phyloP scores from a whole-genome alignment of 805 yeast species.

The Yarrowia yakushimensis region DNA sequence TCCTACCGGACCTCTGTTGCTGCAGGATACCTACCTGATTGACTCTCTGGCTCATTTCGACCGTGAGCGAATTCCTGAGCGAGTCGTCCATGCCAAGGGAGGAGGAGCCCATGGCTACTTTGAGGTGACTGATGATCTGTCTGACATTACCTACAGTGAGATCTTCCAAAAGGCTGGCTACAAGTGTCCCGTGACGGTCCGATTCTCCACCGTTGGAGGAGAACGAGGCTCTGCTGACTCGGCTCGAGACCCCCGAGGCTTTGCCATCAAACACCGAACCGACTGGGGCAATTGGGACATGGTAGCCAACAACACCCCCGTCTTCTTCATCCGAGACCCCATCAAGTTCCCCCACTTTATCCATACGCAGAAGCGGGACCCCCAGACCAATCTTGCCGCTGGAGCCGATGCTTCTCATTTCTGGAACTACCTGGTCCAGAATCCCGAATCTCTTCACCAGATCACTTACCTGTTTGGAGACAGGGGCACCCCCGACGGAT shows the following conservation, averaged over 20 bases:
- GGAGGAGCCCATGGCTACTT: constrained; percentile 87
- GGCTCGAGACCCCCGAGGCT: constrained; percentile 86
- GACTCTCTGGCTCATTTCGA: constrained; percentile 85
- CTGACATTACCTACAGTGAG: constrained; percentile 65
- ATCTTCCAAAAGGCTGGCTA: constrained; percentile 69
- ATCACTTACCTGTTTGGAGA: constrained; percentile 69
- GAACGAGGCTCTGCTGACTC: constrained; percentile 79
- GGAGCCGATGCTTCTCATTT: constrained; percentile 63
- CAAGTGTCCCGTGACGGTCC: constrained; percentile 60
- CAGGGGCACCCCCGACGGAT: constrained; percentile 76
- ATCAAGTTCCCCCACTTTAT: constrained; percentile 82
- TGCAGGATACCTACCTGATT: constrained; percentile 77
- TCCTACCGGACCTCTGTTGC: constrained; percentile 69
- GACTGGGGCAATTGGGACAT: constrained; percentile 82
- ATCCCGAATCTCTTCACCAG: constrained; percentile 74
- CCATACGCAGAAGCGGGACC: constrained; percentile 85
- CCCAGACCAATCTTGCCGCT: constrained; percentile 64
- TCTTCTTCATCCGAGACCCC: constrained; percentile 81
- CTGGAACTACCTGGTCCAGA: constrained; percentile 76
- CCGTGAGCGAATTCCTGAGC: constrained; percentile 85
- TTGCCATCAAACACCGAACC: constrained; percentile 73
- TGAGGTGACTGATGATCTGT: constrained; percentile 80
- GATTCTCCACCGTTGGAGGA: constrained; percentile 88
- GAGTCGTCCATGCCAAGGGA: constrained; percentile 93
- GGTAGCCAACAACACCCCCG: constrained; percentile 83